Percentiles rank a stretch among this genome's conserved stretches.
phyloP scores from a whole-genome alignment of 1,139 yeast species.

The Arxiozyma slooffiae region DNA sequence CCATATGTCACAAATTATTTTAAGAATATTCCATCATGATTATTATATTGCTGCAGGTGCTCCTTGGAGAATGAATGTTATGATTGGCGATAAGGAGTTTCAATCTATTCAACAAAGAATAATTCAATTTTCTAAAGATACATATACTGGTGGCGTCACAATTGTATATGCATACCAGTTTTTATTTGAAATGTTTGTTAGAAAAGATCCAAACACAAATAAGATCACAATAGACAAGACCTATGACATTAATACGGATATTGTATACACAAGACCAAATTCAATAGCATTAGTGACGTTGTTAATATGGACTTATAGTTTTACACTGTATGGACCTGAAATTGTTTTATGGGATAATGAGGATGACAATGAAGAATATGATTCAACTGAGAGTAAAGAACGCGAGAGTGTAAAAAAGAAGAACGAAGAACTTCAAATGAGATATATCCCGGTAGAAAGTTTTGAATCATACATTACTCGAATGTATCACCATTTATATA shows the following conservation, averaged over 20 bases:
- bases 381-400: constrained; percentile 4
- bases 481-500: constrained; percentile 15
- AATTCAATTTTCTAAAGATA: constrained; percentile 17
- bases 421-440: constrained; percentile 8
- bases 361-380: constrained; percentile 15
- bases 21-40: constrained; percentile 66
- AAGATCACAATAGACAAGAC: constrained; percentile 17
- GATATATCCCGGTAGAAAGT: constrained; percentile 23
- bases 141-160: constrained; percentile 37
- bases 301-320: constrained; percentile 52
- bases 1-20: constrained; percentile 64
- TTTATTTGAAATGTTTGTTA: constrained; percentile 53
- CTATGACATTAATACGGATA: constrained; percentile 45
- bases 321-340: constrained; percentile 48
- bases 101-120: constrained; percentile 45
- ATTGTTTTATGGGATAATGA: constrained; percentile 32
- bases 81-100: constrained; percentile 48
- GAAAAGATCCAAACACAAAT: constrained; percentile 32
- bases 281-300: constrained; percentile 45
- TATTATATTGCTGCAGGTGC: constrained; percentile 74
- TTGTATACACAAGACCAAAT: constrained; percentile 46
- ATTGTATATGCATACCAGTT: constrained; percentile 57
- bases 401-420: constrained; percentile 15
- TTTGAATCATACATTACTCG: constrained; percentile 15
- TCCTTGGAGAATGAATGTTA: constrained; percentile 72